A percentile compares a stretch with the other conserved stretches of the same genome.
Evolutionary conservation across 495 filamentous ascomycete species (phyloP).

Genomic region (Xylaria cubensis): DNA sequence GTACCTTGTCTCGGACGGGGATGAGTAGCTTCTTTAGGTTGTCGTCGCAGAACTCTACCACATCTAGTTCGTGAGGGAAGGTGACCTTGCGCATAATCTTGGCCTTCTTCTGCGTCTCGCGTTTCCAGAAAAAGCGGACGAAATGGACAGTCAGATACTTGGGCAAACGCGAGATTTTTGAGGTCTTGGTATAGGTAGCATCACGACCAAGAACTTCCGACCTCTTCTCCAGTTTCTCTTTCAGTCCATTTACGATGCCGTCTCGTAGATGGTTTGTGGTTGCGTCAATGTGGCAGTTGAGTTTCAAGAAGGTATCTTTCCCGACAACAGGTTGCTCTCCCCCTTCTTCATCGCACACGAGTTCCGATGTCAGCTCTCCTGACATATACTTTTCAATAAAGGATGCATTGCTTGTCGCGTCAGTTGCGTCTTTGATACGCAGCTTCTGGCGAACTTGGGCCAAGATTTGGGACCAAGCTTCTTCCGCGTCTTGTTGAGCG

Average conservation of each 20-base stretch:
- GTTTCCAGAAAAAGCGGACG: conserved; percentile 97
- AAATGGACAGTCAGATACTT: conserved; percentile 98
- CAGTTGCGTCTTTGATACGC: conserved; percentile 62
- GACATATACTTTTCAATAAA: conserved; percentile 92
- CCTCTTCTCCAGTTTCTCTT: conserved; percentile 89
- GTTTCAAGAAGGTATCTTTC: conserved; percentile 84
- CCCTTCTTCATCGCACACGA: conserved; percentile 85
- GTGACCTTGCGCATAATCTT: conserved; percentile 99
- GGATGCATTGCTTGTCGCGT: conserved; percentile 59
- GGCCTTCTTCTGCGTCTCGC: conserved; percentile 92
- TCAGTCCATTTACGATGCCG: conserved; percentile 79
- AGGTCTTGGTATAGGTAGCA: conserved; percentile 85
- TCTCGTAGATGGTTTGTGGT: conserved; percentile 89
- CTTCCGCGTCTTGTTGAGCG: conserved; percentile 97
- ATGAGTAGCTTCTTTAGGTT: conserved; percentile 81
- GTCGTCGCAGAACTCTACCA: conserved; percentile 94
- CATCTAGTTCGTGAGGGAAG: conserved; percentile 91
- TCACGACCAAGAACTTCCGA: conserved; percentile 80
- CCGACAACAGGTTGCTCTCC: conserved; percentile 72
- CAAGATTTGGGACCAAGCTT: conserved; percentile 97
- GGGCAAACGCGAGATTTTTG: conserved; percentile 84
- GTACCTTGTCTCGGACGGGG: conserved; percentile 91
- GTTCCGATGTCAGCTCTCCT: conserved; percentile 75
- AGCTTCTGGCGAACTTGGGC: conserved; percentile 83
- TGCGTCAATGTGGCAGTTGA: conserved; percentile 90